Conservation (phyloP, 192 early-diverging fungal genomes). For the Coemansia sp. region DNA sequence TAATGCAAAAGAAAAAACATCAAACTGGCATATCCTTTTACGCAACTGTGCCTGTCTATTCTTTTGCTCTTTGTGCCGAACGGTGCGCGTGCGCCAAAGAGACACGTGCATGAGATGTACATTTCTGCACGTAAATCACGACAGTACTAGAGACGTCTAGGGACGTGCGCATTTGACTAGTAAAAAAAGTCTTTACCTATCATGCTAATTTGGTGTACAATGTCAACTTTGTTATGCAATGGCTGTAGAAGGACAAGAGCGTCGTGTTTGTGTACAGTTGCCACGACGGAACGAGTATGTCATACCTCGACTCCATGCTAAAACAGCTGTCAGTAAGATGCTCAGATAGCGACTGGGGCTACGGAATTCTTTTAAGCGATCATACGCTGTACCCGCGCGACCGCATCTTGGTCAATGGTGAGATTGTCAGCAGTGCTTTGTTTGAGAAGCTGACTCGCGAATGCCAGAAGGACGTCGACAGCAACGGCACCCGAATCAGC, state of each 20-base stretch:
- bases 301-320: slow-evolving; percentile 47
- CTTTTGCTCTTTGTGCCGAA: not conserved
- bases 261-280: slow-evolving; percentile 27
- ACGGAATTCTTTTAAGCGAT: slow-evolving; percentile 30
- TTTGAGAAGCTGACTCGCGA: slow-evolving; percentile 25
- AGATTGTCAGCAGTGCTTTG: slow-evolving; percentile 13
- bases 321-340: slow-evolving; percentile 20
- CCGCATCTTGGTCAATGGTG: slow-evolving; percentile 33
- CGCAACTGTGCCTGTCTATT: not conserved
- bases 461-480: slow-evolving; percentile 7
- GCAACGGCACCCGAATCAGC: slow-evolving; percentile 6
- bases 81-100: no score
- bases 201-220: not conserved
- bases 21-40: no score
- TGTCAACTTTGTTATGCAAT: no score
- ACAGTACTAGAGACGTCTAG: no score
- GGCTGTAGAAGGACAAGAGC: slow-evolving; percentile 22
- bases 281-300: slow-evolving; percentile 18
- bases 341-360: slow-evolving; percentile 19
- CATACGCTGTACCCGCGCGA: slow-evolving; percentile 16
- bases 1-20: no score
- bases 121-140: slow-evolving; percentile 1
- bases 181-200: no score
- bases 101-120: not conserved
- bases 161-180: no score